phyloP scores from a whole-genome alignment of 2,329 filamentous ascomycete species.

The Ceratocystis albifundus region DNA sequence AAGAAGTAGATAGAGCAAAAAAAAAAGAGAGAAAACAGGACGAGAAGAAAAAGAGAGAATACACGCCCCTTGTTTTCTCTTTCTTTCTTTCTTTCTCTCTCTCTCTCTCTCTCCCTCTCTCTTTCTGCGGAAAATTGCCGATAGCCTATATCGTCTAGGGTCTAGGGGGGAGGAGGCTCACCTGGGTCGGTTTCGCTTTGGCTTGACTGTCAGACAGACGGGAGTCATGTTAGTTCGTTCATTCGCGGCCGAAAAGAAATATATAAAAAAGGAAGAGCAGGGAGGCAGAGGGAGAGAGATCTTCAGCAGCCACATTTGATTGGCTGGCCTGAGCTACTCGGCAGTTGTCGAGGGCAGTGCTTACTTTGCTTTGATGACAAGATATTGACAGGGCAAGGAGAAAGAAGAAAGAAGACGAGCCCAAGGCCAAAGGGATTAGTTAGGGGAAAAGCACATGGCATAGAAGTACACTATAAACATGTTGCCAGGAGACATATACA shows the following conservation, averaged over 20 bases:
- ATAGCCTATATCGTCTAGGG: neutral
- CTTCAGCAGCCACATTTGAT: neutral
- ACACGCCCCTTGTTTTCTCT: neutral
- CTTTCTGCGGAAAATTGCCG: constrained; percentile 8
- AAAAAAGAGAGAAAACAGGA: neutral
- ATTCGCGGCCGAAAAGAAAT: neutral
- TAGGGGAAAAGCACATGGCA: no score
- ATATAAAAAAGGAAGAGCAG: neutral
- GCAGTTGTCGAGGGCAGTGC: neutral
- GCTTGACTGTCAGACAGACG: constrained; percentile 6
- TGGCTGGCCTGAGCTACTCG: neutral
- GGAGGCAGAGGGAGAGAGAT: neutral
- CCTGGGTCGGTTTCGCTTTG: constrained; percentile 1
- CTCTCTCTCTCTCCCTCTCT: neutral
- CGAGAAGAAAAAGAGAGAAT: neutral
- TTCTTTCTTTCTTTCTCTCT: no score
- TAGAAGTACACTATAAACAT: no score
- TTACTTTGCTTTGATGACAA: neutral
- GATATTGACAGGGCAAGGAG: constrained; percentile 5
- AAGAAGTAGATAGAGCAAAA: neutral
- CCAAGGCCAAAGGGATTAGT: neutral
- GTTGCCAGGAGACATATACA: no score
- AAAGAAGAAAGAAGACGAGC: neutral
- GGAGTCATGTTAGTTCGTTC: neutral
- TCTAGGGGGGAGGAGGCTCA: neutral